Conservation (phyloP, 331 rosid genomes). For the Pyracantha coccinea region DNA sequence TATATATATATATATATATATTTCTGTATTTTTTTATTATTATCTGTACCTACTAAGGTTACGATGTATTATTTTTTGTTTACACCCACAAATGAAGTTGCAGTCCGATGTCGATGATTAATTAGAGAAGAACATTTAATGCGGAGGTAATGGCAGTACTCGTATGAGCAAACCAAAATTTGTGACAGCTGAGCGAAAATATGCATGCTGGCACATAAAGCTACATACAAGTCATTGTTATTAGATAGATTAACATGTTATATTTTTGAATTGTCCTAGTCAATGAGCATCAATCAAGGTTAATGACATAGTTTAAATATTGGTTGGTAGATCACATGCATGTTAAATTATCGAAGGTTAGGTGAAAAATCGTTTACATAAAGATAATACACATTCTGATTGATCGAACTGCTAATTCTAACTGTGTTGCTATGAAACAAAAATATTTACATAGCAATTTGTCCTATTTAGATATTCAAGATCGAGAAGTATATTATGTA, state of each 20-base stretch:
- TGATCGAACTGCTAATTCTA: too few relatives aligned
- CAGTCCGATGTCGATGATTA: constrained; percentile 17
- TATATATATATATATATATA: not conserved
- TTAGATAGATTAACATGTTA: not conserved
- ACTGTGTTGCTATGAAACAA: too few relatives aligned
- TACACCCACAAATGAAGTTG: constrained; percentile 37
- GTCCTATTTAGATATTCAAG: too few relatives aligned
- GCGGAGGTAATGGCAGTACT: not conserved
- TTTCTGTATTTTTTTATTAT: not conserved
- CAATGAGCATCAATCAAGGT: not conserved
- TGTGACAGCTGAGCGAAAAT: not conserved
- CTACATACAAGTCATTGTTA: not conserved
- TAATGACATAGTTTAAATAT: too few relatives aligned
- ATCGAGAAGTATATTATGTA: too few relatives aligned
- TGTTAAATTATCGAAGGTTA: too few relatives aligned
- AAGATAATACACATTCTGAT: too few relatives aligned
- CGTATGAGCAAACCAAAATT: not conserved
- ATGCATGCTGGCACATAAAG: not conserved
- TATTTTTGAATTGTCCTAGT: too few relatives aligned
- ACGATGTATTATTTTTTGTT: not conserved
- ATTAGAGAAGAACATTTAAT: not conserved
- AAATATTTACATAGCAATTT: too few relatives aligned
- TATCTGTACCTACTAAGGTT: not conserved
- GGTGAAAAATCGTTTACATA: too few relatives aligned
- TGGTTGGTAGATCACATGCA: too few relatives aligned